Conservation (phyloP, 192 early-diverging fungal genomes). For the Cetraspora pellucida region DNA sequence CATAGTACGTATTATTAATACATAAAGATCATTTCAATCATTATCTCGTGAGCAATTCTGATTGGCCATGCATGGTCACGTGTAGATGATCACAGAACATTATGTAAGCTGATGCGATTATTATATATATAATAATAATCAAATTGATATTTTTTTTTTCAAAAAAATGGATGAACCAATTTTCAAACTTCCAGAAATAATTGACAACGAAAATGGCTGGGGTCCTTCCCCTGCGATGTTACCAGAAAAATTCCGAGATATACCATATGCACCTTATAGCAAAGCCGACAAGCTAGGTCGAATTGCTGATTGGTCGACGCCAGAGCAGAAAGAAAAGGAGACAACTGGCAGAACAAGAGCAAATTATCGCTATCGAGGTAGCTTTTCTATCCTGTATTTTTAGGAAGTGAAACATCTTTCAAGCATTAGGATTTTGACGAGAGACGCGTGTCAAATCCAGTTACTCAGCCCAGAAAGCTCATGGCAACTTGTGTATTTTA, state of each 20-base stretch:
- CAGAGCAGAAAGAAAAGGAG: slow-evolving; percentile 65
- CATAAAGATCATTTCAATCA: too few species aligned
- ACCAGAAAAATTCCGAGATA: slow-evolving; percentile 67
- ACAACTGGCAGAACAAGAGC: slow-evolving; percentile 49
- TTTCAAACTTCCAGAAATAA: slow-evolving; percentile 79
- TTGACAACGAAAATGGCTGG: slow-evolving; percentile 87
- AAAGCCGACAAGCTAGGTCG: slow-evolving; percentile 95
- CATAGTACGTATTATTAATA: too few species aligned
- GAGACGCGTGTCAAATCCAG: too few species aligned
- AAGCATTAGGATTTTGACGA: too few species aligned
- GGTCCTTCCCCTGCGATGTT: slow-evolving; percentile 74
- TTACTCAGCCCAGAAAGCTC: too few species aligned
- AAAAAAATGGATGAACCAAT: too few species aligned
- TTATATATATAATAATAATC: too few species aligned
- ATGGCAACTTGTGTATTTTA: neutral
- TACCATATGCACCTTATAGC: slow-evolving; percentile 94
- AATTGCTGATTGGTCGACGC: slow-evolving; percentile 90
- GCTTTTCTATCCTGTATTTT: neutral
- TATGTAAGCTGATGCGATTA: too few species aligned
- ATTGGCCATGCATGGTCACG: too few species aligned
- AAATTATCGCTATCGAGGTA: slow-evolving; percentile 49
- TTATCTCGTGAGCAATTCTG: too few species aligned
- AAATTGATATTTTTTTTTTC: too few species aligned
- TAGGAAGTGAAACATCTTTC: neutral
- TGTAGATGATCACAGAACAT: too few species aligned